A percentile compares a stretch with the other conserved stretches of the same genome.
phyloP scores from a whole-genome alignment of 176 grass and related monocot species.

The Tillandsia leiboldiana region DNA sequence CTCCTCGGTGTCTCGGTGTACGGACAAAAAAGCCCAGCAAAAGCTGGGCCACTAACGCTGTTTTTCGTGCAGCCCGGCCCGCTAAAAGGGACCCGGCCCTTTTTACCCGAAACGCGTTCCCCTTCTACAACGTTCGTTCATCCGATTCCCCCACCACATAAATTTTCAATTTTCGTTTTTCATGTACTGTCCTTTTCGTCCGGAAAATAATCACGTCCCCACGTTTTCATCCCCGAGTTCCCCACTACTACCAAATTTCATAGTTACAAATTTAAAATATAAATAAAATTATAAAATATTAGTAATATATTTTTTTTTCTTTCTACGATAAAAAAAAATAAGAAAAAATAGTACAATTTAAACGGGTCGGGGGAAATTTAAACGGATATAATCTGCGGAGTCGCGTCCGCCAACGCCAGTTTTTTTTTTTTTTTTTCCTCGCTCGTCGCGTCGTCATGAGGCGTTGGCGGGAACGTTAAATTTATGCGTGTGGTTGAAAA shows the following conservation, averaged over 20 bases:
- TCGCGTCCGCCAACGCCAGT: slow-evolving; percentile 23
- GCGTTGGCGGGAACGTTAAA: background rate
- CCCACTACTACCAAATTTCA: no score
- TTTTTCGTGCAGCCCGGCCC: background rate
- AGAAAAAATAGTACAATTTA: no score
- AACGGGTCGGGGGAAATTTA: slow-evolving; percentile 19
- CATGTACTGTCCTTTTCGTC: background rate
- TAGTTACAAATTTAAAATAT: no score
- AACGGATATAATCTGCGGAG: slow-evolving; percentile 8
- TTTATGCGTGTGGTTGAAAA: background rate
- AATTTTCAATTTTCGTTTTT: background rate
- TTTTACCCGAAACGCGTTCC: background rate
- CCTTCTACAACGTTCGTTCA: background rate
- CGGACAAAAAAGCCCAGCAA: background rate
- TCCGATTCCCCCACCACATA: background rate
- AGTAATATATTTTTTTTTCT: background rate
- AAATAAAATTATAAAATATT: no score
- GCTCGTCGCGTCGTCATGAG: no score
- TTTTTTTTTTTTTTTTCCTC: background rate
- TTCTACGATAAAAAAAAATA: background rate
- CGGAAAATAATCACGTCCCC: background rate
- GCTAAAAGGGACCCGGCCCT: background rate
- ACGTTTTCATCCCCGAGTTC: background rate
- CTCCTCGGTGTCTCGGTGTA: no score
- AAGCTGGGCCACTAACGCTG: background rate